Evolutionary conservation across 495 filamentous ascomycete genomes (phyloP).

Genomic region (Penicillium canescens): DNA sequence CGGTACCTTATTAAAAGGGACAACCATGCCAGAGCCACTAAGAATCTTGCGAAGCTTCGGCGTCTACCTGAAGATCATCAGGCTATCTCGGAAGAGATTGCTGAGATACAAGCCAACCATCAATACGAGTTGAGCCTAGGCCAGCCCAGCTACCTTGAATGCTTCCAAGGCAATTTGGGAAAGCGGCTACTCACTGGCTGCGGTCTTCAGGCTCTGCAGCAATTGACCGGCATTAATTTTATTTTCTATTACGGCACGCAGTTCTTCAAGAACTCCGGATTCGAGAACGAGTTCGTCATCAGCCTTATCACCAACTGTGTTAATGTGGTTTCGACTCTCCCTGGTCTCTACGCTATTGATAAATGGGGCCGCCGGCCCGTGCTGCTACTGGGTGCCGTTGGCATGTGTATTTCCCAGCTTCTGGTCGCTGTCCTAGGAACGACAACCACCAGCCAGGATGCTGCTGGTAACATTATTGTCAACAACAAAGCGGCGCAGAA

Average conservation of each 20-base stretch:
- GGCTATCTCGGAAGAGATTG: conserved; percentile 64
- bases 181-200: conserved; percentile 78
- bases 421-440: conserved; percentile 70
- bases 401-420: conserved; percentile 68
- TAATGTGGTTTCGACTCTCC: conserved; percentile 70
- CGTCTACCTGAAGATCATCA: conserved; percentile 63
- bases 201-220: conserved; percentile 73
- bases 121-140: conserved; percentile 74
- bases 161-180: conserved; percentile 59
- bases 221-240: conserved; percentile 74
- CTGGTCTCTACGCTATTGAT: conserved; percentile 70
- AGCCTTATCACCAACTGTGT: conserved; percentile 68
- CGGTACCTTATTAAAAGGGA: conserved; percentile 77
- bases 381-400: conserved; percentile 68
- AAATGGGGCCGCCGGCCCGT: conserved; percentile 70
- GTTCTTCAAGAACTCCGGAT: conserved; percentile 70
- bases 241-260: conserved; percentile 81
- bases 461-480: conserved; percentile 20
- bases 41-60: conserved; percentile 65
- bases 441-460: conserved; percentile 29
- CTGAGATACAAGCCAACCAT: conserved; percentile 78
- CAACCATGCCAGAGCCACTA: conserved; percentile 61
- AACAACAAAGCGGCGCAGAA: conserved; percentile 49
- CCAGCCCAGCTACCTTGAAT: conserved; percentile 66
- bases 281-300: conserved; percentile 65